Conservation (phyloP, 352 stramenopile genomes). For the Plasmopara halstedii region DNA sequence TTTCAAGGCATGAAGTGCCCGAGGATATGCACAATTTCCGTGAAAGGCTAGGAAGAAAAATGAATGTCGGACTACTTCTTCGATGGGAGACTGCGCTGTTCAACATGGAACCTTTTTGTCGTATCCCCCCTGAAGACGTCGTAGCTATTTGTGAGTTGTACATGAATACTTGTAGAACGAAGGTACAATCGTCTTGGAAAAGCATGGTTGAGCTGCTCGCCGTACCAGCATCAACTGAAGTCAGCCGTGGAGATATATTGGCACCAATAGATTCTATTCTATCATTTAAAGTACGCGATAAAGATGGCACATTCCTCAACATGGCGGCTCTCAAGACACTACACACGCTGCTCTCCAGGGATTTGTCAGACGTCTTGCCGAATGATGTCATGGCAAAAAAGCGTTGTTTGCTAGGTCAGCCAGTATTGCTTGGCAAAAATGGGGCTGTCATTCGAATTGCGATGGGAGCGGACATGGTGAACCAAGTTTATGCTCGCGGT, state of each 20-base stretch:
- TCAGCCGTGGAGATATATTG: slow-evolving; percentile 11
- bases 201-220: slow-evolving; percentile 43
- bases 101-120: slow-evolving; percentile 73
- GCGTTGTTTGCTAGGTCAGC: slow-evolving; percentile 70
- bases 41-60: slow-evolving; percentile 35
- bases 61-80: slow-evolving; percentile 73
- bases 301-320: slow-evolving; percentile 31
- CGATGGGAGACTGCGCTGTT: slow-evolving; percentile 75
- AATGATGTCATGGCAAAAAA: slow-evolving; percentile 41
- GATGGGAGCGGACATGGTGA: slow-evolving; percentile 84
- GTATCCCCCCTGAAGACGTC: slow-evolving; percentile 41
- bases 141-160: slow-evolving; percentile 51
- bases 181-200: slow-evolving; percentile 31
- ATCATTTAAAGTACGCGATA: slow-evolving; percentile 68
- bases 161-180: slow-evolving; percentile 40
- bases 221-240: slow-evolving; percentile 11
- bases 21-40: slow-evolving; percentile 59
- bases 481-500: slow-evolving; percentile 43
- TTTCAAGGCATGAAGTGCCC: slow-evolving; percentile 72
- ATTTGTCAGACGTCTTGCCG: slow-evolving; percentile 46
- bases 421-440: slow-evolving; percentile 68
- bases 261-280: slow-evolving; percentile 67
- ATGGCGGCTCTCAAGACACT: slow-evolving; percentile 47
- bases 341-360: slow-evolving; percentile 63
- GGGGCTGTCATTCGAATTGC: slow-evolving; percentile 76